Conservation (phyloP, 345 rosid species). For the Pistacia vera region DNA sequence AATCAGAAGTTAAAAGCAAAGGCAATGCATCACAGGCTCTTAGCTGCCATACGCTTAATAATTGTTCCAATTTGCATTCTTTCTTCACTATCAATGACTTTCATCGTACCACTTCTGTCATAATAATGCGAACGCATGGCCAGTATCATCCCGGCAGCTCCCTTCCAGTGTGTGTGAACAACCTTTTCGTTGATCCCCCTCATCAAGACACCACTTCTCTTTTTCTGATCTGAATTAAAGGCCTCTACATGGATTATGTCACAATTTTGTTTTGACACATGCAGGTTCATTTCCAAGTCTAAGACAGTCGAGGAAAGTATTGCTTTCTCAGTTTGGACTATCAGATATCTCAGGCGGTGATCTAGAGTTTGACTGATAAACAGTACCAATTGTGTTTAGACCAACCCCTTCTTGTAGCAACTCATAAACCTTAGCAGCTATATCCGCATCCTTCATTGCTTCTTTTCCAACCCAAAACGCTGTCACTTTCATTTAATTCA, state of each 20-base stretch:
- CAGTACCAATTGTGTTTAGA: slow-evolving; percentile 37
- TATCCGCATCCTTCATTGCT: not conserved
- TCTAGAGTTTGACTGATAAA: slow-evolving; percentile 21
- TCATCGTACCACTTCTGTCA: slow-evolving; percentile 18
- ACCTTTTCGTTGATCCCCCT: no score
- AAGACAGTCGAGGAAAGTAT: slow-evolving; percentile 46
- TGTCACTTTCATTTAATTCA: slow-evolving; percentile 28
- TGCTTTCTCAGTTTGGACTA: slow-evolving; percentile 55
- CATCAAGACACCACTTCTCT: no score
- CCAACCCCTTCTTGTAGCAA: slow-evolving; percentile 35
- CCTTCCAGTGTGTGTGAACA: no score
- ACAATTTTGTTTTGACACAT: slow-evolving; percentile 17
- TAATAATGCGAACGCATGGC: not conserved
- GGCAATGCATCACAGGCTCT: no score
- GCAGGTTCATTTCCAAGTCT: slow-evolving; percentile 35
- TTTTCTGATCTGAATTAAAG: no score
- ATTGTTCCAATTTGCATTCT: slow-evolving; percentile 18
- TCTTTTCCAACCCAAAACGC: slow-evolving; percentile 41
- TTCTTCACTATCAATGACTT: slow-evolving; percentile 31
- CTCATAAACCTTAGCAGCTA: slow-evolving; percentile 16
- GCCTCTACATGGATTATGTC: no score
- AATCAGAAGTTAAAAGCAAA: no score
- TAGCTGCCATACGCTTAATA: slow-evolving; percentile 43
- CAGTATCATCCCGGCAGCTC: no score
- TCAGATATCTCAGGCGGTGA: slow-evolving; percentile 24